Conservation (phyloP, 495 filamentous ascomycete genomes). For the Hypoxylon lienhwacheense region DNA sequence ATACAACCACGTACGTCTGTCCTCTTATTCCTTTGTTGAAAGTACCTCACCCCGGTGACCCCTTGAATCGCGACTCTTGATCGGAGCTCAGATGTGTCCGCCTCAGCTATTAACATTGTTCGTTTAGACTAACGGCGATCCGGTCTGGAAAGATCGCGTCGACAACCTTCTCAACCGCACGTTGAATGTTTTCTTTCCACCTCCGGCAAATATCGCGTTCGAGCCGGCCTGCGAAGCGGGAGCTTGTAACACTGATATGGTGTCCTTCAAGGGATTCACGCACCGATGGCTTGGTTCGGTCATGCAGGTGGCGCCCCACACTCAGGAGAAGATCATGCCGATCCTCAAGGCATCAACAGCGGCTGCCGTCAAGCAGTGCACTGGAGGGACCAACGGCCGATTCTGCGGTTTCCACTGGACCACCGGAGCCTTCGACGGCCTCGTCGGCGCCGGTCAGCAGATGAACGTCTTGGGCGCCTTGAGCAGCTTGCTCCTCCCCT, state of each 20-base stretch:
- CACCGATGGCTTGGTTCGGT: slow-evolving; percentile 66
- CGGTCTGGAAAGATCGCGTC: slow-evolving; percentile 49
- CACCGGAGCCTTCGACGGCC: slow-evolving; percentile 52
- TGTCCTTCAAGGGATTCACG: slow-evolving; percentile 70
- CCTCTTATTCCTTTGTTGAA: background rate
- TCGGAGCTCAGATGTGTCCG: background rate
- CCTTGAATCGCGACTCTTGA: background rate
- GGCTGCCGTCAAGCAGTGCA: slow-evolving; percentile 63
- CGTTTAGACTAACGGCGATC: slow-evolving; percentile 51
- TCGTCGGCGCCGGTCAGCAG: slow-evolving; percentile 56
- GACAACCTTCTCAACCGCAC: slow-evolving; percentile 47
- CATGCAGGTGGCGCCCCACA: slow-evolving; percentile 55
- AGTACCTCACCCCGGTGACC: background rate
- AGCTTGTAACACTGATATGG: slow-evolving; percentile 64
- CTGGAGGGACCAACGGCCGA: slow-evolving; percentile 52
- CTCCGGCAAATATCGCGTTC: slow-evolving; percentile 47
- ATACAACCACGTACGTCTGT: slow-evolving; percentile 54
- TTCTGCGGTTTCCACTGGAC: slow-evolving; percentile 67
- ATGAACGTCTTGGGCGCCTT: slow-evolving; percentile 47
- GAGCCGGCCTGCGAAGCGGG: slow-evolving; percentile 61
- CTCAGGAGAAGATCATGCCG: slow-evolving; percentile 46
- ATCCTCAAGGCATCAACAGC: slow-evolving; percentile 55
- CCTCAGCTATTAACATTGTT: slow-evolving; percentile 15
- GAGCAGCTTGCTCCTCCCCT: slow-evolving; percentile 35
- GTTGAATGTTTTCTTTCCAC: slow-evolving; percentile 48